phyloP scores from a whole-genome alignment of 2,329 filamentous ascomycete genomes.

The Phoma sp. region DNA sequence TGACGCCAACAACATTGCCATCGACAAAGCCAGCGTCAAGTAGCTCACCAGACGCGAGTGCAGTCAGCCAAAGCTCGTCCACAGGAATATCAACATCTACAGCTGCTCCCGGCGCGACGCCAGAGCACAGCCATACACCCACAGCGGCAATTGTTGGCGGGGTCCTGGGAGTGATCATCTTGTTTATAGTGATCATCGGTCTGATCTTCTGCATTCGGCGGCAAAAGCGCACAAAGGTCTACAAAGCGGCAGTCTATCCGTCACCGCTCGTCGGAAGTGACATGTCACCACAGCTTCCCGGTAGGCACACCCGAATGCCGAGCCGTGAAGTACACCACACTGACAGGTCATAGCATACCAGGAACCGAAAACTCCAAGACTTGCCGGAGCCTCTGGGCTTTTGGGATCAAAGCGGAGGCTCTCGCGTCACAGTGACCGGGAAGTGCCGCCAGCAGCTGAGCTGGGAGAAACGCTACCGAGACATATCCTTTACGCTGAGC shows the following conservation, averaged over 20 bases:
- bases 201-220: slow-evolving; percentile 21
- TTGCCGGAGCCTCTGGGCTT: background rate
- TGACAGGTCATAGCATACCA: background rate
- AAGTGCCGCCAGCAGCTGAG: slow-evolving; percentile 19
- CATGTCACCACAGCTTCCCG: slow-evolving; percentile 32
- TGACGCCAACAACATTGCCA: background rate
- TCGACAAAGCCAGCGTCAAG: background rate
- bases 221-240: slow-evolving; percentile 23
- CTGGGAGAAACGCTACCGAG: slow-evolving; percentile 21
- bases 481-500: slow-evolving; percentile 12
- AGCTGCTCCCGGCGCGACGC: background rate
- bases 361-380: background rate
- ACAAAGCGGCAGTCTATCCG: slow-evolving; percentile 30
- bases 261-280: slow-evolving; percentile 31
- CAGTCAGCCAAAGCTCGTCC: slow-evolving; percentile 1
- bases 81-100: slow-evolving; percentile 2
- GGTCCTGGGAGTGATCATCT: slow-evolving; percentile 25
- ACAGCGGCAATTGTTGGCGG: slow-evolving; percentile 33
- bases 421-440: slow-evolving; percentile 25
- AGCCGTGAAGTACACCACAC: background rate
- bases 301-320: slow-evolving; percentile 15
- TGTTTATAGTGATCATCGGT: slow-evolving; percentile 15
- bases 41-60: background rate
- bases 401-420: slow-evolving; percentile 16
- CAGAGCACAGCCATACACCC: background rate